Base-by-base conservation (phyloP, 495 filamentous ascomycete genomes). In the Lophiostoma macrostomum region DNA sequence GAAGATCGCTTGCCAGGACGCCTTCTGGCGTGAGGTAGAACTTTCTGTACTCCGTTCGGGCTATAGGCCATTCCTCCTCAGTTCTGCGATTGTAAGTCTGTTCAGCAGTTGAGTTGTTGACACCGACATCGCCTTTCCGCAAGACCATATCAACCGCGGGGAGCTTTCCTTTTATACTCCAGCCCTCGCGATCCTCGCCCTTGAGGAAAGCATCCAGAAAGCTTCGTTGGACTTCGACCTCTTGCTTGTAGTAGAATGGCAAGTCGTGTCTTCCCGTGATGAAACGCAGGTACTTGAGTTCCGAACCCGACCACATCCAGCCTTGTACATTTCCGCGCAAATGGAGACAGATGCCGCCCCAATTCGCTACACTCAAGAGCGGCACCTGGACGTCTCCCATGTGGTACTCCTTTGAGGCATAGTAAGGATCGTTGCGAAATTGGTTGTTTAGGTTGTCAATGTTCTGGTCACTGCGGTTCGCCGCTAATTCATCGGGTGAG, bases 121-220 rank as follows among this genome's bases (percentile, higher is more conserved):
- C 78, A 1, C 83, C 84, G 0, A 81, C 73, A 41, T 85, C 71
- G 2, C 82, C 82, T 60, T 81, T 80, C 22, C 83, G 74, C 0
- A 87, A 69, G 0, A 78, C 68, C 22, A 87, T 34, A 28, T 73
- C 73, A 19, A 85, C 80, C 11, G 78, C 73, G 0, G 83, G 68
- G 1, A 79, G 69, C 50, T 78, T 78, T 12, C 80, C 79, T 0
- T 68, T 61, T 3, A 63, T 49, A 11, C 69, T 69, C 84, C 84
- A 87, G 1, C 83, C 83, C 0, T 60, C 69, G 0, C 65, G 69
- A 56, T 86, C 84, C 0, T 84, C 71, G 5, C 74, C 80, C 58
- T 82, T 84, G 22, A 87, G 74, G 61, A 86, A 87, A 0, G 83
- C 84, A 52, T 83, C 77, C 1, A 86, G 69, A 56, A 87, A 86